These are phyloP conservation scores for Phalaenopsis hybrid DNA, from an alignment of 116 monocot species.

Conservation along the genomic window DNA sequence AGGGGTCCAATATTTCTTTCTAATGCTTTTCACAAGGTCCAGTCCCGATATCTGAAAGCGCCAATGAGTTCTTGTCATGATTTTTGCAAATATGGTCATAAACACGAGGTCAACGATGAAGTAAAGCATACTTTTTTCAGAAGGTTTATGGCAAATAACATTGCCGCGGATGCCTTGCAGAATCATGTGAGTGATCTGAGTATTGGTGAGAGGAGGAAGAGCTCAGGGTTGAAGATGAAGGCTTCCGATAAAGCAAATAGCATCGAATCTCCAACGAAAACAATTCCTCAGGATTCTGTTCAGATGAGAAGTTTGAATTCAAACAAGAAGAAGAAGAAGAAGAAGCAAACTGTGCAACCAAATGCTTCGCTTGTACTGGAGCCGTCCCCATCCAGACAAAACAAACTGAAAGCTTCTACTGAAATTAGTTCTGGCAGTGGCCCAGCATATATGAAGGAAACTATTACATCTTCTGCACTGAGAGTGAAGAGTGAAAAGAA, in stretches of 20 bases:
- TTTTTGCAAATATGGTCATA: conserved; percentile 32
- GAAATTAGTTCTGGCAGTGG: not conserved
- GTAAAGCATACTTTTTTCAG: conserved; percentile 10
- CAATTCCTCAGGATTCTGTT: not conserved
- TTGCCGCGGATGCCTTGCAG: conserved; percentile 3
- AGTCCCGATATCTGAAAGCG: conserved; percentile 17
- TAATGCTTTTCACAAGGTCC: not conserved
- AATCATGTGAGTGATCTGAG: conserved; percentile 2
- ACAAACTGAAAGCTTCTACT: not conserved
- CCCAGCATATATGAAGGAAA: conserved; percentile 4
- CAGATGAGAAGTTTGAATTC: not conserved
- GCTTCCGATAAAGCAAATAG: not conserved
- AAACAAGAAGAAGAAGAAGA: not conserved
- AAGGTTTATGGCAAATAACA: conserved; percentile 2
- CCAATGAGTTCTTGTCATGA: conserved; percentile 35
- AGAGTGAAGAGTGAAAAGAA: conserved; percentile 2
- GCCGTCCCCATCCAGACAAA: not conserved
- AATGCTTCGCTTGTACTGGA: not conserved
- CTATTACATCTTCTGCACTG: not conserved
- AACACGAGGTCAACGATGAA: conserved; percentile 25
- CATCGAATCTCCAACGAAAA: not conserved
- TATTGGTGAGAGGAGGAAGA: conserved; percentile 13
- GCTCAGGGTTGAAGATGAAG: conserved; percentile 9
- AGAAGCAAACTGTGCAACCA: not conserved
- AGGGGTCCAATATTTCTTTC: conserved; percentile 8